Evolutionary conservation across 1,284 basidiomycete genomes (phyloP).

Genomic region (Fereydounia khargensis): DNA sequence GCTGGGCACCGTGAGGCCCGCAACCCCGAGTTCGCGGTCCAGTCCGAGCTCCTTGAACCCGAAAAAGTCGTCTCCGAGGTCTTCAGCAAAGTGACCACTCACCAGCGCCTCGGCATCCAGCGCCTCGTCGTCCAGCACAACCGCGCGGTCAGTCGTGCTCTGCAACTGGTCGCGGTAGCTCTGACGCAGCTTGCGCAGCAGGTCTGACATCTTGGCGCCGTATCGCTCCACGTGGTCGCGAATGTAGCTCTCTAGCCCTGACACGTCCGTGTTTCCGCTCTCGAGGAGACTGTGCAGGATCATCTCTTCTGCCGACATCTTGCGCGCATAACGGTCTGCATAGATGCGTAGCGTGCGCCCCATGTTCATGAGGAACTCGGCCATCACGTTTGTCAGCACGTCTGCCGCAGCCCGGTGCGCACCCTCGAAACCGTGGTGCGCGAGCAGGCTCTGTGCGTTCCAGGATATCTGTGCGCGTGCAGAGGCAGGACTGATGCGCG

Average conservation of each 20-base stretch:
- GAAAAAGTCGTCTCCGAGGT: slow-evolving; percentile 88
- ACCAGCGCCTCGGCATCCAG: slow-evolving; percentile 74
- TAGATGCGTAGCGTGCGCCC: slow-evolving; percentile 80
- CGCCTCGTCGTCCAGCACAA: slow-evolving; percentile 65
- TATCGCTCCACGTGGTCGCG: slow-evolving; percentile 84
- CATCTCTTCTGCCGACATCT: slow-evolving; percentile 87
- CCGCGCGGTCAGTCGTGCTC: too few species aligned
- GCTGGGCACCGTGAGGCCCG: slow-evolving; percentile 74
- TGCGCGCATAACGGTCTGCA: slow-evolving; percentile 73
- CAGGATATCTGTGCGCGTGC: slow-evolving; percentile 31
- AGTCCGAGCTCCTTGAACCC: slow-evolving; percentile 85
- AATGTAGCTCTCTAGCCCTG: slow-evolving; percentile 80
- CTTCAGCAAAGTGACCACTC: slow-evolving; percentile 82
- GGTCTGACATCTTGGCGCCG: slow-evolving; percentile 71
- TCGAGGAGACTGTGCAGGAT: slow-evolving; percentile 84
- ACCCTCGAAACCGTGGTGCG: slow-evolving; percentile 53
- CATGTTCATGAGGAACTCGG: slow-evolving; percentile 79
- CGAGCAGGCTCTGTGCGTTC: slow-evolving; percentile 39
- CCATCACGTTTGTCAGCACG: slow-evolving; percentile 74
- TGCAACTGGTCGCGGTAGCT: slow-evolving; percentile 71
- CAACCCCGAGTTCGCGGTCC: slow-evolving; percentile 79
- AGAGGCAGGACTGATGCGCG: slow-evolving; percentile 13
- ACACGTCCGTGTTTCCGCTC: slow-evolving; percentile 73
- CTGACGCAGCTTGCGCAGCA: slow-evolving; percentile 78
- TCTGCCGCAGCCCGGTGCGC: slow-evolving; percentile 65